Evolutionary conservation across 2,329 filamentous ascomycete genomes (phyloP).

Genomic region (Graphium sp.): DNA sequence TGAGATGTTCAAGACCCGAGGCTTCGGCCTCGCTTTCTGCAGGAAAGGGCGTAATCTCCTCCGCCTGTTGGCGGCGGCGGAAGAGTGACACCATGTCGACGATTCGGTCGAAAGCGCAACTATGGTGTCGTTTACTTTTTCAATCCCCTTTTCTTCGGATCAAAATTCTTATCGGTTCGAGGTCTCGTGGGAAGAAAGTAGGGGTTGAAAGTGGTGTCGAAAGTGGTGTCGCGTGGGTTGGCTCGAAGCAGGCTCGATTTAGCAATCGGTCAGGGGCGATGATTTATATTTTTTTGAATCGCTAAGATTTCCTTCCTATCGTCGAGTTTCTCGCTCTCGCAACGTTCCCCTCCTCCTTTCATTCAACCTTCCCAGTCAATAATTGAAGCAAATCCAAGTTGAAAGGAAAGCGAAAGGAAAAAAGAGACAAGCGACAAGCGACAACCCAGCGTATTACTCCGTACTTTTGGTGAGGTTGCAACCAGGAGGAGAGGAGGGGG

Average conservation of each 20-base stretch:
- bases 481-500: not conserved
- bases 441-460: no score
- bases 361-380: not conserved
- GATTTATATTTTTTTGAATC: no score
- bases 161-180: not conserved
- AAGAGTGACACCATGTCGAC: slow-evolving; percentile 14
- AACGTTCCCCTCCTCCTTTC: not conserved
- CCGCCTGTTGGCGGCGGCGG: slow-evolving; percentile 26
- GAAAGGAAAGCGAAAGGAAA: not conserved
- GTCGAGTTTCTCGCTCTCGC: no score
- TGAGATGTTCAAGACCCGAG: slow-evolving; percentile 22
- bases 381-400: not conserved
- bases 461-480: no score
- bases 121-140: not conserved
- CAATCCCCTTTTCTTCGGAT: not conserved
- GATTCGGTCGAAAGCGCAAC: no score
- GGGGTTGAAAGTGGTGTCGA: not conserved
- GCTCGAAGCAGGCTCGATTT: not conserved
- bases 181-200: not conserved
- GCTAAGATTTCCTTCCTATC: no score
- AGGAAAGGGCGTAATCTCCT: slow-evolving; percentile 24
- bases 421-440: no score
- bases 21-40: slow-evolving; percentile 20
- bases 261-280: not conserved
- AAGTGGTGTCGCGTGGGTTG: not conserved